Percentiles rank a stretch among this genome's conserved stretches.
phyloP scores from a whole-genome alignment of 2,329 filamentous ascomycete species.

The Xylariaceae sp. region DNA sequence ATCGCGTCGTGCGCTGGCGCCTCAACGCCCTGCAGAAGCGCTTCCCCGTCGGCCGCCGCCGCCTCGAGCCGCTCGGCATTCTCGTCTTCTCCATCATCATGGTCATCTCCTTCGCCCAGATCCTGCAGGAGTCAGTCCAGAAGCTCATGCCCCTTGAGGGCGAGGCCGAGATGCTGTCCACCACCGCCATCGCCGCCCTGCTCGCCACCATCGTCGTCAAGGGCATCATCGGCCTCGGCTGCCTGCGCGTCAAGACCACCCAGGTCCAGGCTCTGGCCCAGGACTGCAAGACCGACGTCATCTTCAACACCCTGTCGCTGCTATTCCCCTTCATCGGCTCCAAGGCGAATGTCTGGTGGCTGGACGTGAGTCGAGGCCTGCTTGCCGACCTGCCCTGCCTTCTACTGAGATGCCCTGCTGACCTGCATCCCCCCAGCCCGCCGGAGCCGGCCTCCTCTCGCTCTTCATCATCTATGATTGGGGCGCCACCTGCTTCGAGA shows the following conservation, averaged over 20 bases:
- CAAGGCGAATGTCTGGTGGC: conserved; percentile 55
- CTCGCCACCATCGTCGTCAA: conserved; percentile 50
- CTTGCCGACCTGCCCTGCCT: no score
- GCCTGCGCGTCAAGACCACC: conserved; percentile 52
- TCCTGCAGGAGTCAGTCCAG: conserved; percentile 51
- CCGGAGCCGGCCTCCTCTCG: conserved; percentile 54
- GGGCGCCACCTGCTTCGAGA: conserved; percentile 53
- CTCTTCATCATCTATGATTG: conserved; percentile 64
- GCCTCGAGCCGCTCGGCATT: conserved; percentile 54
- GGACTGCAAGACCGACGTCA: conserved; percentile 57
- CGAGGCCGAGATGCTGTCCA: conserved; percentile 39
- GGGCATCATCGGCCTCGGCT: conserved; percentile 52
- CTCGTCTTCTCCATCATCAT: conserved; percentile 57
- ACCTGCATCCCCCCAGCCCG: conserved; percentile 19
- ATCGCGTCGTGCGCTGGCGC: conserved; percentile 50
- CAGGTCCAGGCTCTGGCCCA: conserved; percentile 57
- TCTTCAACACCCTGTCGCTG: conserved; percentile 57
- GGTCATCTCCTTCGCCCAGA: conserved; percentile 55
- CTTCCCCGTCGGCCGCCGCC: conserved; percentile 50
- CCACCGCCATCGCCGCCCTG: conserved; percentile 49
- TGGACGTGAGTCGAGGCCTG: conserved; percentile 38
- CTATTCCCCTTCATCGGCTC: conserved; percentile 56
- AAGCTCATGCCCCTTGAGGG: conserved; percentile 44
- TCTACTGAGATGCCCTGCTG: neutral
- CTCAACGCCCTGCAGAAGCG: conserved; percentile 39